Percentiles rank a stretch among this genome's conserved stretches.
Conservation (phyloP, 805 yeast species). For the Kuraishia borneana region DNA sequence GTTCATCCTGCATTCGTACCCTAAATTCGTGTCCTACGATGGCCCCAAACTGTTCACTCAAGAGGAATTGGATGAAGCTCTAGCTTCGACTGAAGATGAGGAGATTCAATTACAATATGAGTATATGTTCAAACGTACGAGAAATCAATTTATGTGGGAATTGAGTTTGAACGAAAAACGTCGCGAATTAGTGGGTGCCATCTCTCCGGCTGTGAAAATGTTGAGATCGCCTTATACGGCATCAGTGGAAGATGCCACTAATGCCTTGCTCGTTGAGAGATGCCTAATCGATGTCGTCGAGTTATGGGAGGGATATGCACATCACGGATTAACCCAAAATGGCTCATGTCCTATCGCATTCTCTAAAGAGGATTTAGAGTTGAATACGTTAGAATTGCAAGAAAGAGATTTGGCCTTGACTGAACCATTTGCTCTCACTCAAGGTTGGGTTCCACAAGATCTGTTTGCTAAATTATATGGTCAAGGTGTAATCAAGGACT, state of each 20-base stretch:
- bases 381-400: constrained; percentile 43
- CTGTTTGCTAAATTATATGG: constrained; percentile 65
- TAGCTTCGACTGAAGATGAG: constrained; percentile 50
- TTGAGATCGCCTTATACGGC: constrained; percentile 54
- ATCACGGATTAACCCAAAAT: constrained; percentile 36
- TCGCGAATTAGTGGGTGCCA: constrained; percentile 65
- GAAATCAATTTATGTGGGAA: constrained; percentile 90
- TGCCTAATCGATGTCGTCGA: constrained; percentile 53
- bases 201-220: constrained; percentile 71
- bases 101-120: constrained; percentile 66
- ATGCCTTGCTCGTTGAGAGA: constrained; percentile 52
- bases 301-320: constrained; percentile 58
- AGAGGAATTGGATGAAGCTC: constrained; percentile 65
- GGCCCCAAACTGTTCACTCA: constrained; percentile 81
- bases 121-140: constrained; percentile 80
- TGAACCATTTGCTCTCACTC: constrained; percentile 80
- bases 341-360: constrained; percentile 46
- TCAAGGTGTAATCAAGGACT: constrained; percentile 56
- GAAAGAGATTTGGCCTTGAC: constrained; percentile 59
- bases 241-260: constrained; percentile 48
- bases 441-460: constrained; percentile 95
- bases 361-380: constrained; percentile 43
- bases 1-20: constrained; percentile 64
- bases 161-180: constrained; percentile 51
- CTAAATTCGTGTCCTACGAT: constrained; percentile 74